Conservation (phyloP, 2,329 filamentous ascomycete genomes). For the Penicillium psychrosexuale region DNA sequence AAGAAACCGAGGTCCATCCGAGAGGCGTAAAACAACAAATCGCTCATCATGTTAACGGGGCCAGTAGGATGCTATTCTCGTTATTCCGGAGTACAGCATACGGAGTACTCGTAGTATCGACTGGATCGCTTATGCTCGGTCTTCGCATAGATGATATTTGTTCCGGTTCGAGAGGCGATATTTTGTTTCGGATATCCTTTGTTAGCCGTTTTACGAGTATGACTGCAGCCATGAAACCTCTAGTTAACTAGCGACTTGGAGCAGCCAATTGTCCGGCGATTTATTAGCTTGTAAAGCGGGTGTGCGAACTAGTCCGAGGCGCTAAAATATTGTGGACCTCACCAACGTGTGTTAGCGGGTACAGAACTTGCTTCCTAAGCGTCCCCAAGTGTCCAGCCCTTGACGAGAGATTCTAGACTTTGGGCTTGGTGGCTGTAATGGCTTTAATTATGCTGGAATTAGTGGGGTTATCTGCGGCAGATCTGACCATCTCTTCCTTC, state of each 20-base stretch:
- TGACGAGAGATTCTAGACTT: constrained; percentile 8
- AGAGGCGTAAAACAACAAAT: background rate
- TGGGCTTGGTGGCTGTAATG: constrained; percentile 8
- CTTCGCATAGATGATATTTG: background rate
- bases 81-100: background rate
- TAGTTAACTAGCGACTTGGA: background rate
- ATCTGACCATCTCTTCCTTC: background rate
- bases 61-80: background rate
- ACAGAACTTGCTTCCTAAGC: constrained; percentile 4
- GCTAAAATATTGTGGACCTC: constrained; percentile 5
- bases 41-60: background rate
- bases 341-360: background rate
- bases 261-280: background rate
- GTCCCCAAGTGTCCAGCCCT: constrained; percentile 4
- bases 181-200: background rate
- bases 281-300: background rate
- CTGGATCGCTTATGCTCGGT: background rate
- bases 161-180: background rate
- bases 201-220: background rate
- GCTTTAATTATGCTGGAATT: background rate
- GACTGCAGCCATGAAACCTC: background rate
- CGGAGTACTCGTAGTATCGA: background rate
- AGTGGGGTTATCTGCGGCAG: constrained; percentile 1
- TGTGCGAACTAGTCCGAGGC: constrained; percentile 7
- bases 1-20: background rate